Conservation (phyloP, 176 grass and related monocot species). For the Thinopyrum elongatum region DNA sequence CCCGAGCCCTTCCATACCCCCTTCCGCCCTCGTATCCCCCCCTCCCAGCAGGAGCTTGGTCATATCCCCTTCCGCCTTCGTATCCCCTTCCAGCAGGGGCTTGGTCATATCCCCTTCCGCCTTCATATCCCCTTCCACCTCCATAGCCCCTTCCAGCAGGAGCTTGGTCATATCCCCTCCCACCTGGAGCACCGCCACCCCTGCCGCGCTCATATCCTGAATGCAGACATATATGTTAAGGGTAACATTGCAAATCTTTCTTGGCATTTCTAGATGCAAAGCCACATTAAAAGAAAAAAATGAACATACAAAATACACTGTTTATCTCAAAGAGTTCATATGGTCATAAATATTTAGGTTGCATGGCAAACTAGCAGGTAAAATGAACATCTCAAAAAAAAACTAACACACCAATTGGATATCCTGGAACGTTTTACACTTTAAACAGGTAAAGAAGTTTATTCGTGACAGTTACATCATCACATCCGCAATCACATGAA, state of each 20-base stretch:
- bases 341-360: background rate
- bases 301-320: background rate
- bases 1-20: constrained; percentile 53
- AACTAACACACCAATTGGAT: background rate
- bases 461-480: background rate
- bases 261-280: background rate
- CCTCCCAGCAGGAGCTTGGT: background rate
- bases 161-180: constrained; percentile 35
- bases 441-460: background rate
- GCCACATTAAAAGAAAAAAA: background rate
- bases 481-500: background rate
- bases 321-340: background rate
- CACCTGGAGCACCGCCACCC: constrained; percentile 34
- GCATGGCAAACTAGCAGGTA: background rate
- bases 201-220: constrained; percentile 46
- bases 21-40: constrained; percentile 29
- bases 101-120: background rate
- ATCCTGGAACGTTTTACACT: background rate
- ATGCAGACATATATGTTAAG: background rate
- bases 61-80: background rate
- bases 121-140: background rate
- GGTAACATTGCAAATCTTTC: background rate
- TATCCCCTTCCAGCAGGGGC: background rate
- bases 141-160: background rate
- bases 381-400: background rate